Evolutionary conservation across 257 asterid species (phyloP).

Genomic region (Solanum habrochaites): DNA sequence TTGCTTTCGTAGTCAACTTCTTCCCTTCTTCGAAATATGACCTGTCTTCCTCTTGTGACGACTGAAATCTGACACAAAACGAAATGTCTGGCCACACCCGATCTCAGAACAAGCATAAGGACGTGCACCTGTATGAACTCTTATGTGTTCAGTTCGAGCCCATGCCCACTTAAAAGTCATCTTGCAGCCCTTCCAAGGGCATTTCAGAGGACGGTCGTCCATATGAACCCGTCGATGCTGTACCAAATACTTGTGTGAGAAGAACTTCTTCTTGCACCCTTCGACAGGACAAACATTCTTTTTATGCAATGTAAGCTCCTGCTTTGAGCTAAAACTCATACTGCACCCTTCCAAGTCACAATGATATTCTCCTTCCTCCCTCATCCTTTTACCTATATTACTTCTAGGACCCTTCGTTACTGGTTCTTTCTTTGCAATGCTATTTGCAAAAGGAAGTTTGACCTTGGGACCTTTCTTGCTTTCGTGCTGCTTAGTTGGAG

Average conservation of each 20-base stretch:
- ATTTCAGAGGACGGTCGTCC: conserved; percentile 96
- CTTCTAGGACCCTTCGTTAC: not conserved
- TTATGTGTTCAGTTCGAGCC: conserved; percentile 95
- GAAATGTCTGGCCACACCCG: conserved; percentile 92
- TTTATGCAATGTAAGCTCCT: conserved; percentile 68
- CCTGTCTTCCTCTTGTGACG: conserved; percentile 99
- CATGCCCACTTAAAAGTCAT: conserved; percentile 99
- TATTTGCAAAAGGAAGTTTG: conserved; percentile 9
- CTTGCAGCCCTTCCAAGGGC: conserved; percentile 99
- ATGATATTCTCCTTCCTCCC: conserved; percentile 44
- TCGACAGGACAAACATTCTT: conserved; percentile 73
- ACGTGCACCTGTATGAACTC: conserved; percentile 96
- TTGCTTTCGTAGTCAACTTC: conserved; percentile 11
- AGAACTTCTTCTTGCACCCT: conserved; percentile 93
- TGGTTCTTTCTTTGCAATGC: not conserved
- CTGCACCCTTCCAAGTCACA: conserved; percentile 89
- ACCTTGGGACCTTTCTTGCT: conserved; percentile 13
- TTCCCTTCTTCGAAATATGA: conserved; percentile 61
- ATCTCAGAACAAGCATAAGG: conserved; percentile 75
- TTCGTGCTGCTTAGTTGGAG: conserved; percentile 29
- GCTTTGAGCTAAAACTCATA: conserved; percentile 71
- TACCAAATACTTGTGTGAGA: conserved; percentile 87
- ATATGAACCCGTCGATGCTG: conserved; percentile 96
- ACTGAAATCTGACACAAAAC: conserved; percentile 97
- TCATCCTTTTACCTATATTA: conserved; percentile 16